Base-by-base conservation (phyloP, 345 rosid genomes). In the Leavenworthia alabamica region DNA sequence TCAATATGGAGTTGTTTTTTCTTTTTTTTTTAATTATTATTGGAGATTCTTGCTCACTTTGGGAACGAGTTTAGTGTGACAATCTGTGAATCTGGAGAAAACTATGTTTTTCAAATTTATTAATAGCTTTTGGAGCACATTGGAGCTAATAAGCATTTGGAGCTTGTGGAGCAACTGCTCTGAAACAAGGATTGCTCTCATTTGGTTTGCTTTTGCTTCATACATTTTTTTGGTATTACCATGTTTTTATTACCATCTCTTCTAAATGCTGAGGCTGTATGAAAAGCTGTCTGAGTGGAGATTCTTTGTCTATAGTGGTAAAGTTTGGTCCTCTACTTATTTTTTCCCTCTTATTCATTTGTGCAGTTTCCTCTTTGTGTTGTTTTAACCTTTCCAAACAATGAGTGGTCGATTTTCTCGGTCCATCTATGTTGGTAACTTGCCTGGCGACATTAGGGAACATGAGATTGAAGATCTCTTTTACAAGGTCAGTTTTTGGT, bases 371-470 rank as follows among this genome's bases (percentile, higher is more conserved):
- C 41, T 56, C 56, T 70, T 44, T 39, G 13, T 17, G 43, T 35
- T 68, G n/a, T 60, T 70, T 14, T 35, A 37, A 28, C 69, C 49
- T 36, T 45, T 36, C 41, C 55, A 49, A 70, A 74, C 83, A 77
- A 93, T 93, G 97, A 89, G 97, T 73, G 83, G 96, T 59, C 97
- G 95, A 24, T 93, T 83, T 80, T 93, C 97, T 59, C 92, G 96
- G 49, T 81, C 92, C n/a, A 90, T 93, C 68, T 93, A 93, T 68
- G 97, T 90, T 63, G 99, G 99, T 56, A 93, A 93, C 82, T 75
- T 93, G 75, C 99, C 99, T 1, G 56, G 89, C 9, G 96, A 87
- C 78, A 83, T 93, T 47, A 80, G 83, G 68, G 99, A 93, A 76
- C 68, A 62, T 27, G 97, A 90, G 77, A 77, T 93, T 71, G 97